Percentiles rank a stretch among this genome's conserved stretches.
Conservation (phyloP, 345 rosid genomes). For the Acer saccharum region DNA sequence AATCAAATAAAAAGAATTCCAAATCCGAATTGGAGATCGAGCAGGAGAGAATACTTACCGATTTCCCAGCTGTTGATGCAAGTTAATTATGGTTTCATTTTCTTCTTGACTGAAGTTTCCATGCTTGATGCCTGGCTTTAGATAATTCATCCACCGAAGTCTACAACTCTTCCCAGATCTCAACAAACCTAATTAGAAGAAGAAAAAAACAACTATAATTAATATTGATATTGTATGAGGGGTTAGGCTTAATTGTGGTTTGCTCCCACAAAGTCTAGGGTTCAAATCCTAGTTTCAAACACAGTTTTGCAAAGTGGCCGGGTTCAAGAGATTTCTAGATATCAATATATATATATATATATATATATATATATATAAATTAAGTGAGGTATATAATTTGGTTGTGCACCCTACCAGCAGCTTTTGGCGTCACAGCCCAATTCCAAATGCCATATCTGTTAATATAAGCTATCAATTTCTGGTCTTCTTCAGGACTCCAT, state of each 20-base stretch:
- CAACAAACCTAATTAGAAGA: neutral
- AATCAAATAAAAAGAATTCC: no score
- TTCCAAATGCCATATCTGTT: constrained; percentile 39
- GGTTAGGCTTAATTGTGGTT: no score
- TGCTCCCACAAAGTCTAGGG: no score
- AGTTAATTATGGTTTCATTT: constrained; percentile 46
- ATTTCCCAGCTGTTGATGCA: constrained; percentile 51
- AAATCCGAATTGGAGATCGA: no score
- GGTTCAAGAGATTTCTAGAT: no score
- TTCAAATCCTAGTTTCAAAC: no score
- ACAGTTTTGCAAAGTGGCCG: no score
- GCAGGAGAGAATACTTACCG: constrained; percentile 27
- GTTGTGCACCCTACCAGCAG: constrained; percentile 16
- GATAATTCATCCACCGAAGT: constrained; percentile 66
- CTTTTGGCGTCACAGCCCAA: constrained; percentile 41
- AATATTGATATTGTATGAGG: no score
- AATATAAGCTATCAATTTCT: constrained; percentile 32
- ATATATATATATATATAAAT: no score
- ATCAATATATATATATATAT: no score
- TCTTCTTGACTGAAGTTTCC: constrained; percentile 56
- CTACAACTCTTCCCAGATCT: constrained; percentile 73
- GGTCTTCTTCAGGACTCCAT: constrained; percentile 47
- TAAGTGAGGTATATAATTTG: neutral
- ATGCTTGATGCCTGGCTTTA: constrained; percentile 52
- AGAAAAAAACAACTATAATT: no score